Evolutionary conservation across 176 grass and related monocot genomes (phyloP).

Genomic region (Echinochloa phyllopogon): DNA sequence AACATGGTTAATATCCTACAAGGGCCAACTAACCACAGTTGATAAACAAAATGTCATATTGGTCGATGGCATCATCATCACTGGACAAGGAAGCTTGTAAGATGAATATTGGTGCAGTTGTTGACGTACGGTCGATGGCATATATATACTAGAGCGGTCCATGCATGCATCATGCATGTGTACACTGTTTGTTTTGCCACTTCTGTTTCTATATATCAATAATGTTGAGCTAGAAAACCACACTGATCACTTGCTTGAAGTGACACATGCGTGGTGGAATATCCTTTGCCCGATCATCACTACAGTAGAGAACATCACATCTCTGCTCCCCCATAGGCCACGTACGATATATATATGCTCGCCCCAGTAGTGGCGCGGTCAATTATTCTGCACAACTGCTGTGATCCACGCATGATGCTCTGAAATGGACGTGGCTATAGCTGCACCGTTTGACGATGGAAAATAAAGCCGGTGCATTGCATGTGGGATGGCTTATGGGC

Average conservation of each 20-base stretch:
- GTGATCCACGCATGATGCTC: neutral
- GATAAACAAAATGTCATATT: neutral
- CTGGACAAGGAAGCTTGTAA: neutral
- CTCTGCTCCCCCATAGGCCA: neutral
- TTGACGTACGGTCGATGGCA: neutral
- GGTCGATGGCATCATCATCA: neutral
- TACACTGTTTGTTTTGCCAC: no score
- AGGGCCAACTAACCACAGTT: neutral
- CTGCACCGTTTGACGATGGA: neutral
- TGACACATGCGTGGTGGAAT: neutral
- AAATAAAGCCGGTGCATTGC: neutral
- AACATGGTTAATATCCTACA: neutral
- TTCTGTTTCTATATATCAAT: neutral
- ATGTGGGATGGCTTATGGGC: constrained; percentile 22
- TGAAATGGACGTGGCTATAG: neutral
- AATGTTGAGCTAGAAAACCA: neutral
- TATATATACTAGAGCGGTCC: neutral
- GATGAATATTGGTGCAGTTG: constrained; percentile 7
- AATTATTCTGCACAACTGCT: constrained; percentile 7
- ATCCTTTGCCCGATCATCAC: neutral
- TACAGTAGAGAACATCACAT: constrained; percentile 11
- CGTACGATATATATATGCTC: no score
- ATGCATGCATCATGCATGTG: neutral
- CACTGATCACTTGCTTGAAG: neutral
- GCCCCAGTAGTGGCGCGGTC: neutral